phyloP scores from a whole-genome alignment of 2,329 filamentous ascomycete genomes.

The Claviceps purpurea region DNA sequence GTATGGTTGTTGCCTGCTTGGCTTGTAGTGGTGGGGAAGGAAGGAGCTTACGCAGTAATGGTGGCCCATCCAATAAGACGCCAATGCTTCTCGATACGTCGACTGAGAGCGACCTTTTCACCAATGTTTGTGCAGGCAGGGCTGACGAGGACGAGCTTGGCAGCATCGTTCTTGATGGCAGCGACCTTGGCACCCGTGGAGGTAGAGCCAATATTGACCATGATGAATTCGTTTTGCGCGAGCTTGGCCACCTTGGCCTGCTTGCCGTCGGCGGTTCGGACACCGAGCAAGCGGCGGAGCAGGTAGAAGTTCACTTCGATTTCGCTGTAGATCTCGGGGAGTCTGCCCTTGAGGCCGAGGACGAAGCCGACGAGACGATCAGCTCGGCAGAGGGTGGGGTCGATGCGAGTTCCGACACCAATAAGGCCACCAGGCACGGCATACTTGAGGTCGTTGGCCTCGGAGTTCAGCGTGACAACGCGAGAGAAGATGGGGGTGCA shows the following conservation, averaged over 20 bases:
- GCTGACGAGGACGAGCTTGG: slow-evolving; percentile 83
- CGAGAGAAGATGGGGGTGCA: slow-evolving; percentile 96
- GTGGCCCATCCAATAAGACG: slow-evolving; percentile 86
- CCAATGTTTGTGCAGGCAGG: slow-evolving; percentile 94
- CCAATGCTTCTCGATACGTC: slow-evolving; percentile 99
- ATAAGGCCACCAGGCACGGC: slow-evolving; percentile 95
- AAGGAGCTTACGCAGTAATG: slow-evolving; percentile 48
- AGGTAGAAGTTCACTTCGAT: slow-evolving; percentile 99
- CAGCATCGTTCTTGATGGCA: slow-evolving; percentile 93
- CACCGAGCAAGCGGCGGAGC: slow-evolving; percentile 82
- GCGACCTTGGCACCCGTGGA: slow-evolving; percentile 95
- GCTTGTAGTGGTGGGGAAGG: neutral
- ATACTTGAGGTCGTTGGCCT: slow-evolving; percentile 97
- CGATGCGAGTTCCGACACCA: slow-evolving; percentile 93
- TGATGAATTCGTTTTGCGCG: slow-evolving; percentile 95
- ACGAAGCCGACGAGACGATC: slow-evolving; percentile 98
- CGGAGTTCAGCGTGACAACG: slow-evolving; percentile 88
- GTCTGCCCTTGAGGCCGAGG: slow-evolving; percentile 80
- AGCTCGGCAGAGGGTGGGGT: slow-evolving; percentile 94
- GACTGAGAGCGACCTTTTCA: slow-evolving; percentile 91
- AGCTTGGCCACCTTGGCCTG: slow-evolving; percentile 98
- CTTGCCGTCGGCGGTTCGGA: slow-evolving; percentile 96
- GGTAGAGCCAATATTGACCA: slow-evolving; percentile 98
- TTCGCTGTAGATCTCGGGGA: slow-evolving; percentile 95
- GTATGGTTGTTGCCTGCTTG: neutral